phyloP scores from a whole-genome alignment of 805 yeast genomes.

The Lachancea kluyveri region DNA sequence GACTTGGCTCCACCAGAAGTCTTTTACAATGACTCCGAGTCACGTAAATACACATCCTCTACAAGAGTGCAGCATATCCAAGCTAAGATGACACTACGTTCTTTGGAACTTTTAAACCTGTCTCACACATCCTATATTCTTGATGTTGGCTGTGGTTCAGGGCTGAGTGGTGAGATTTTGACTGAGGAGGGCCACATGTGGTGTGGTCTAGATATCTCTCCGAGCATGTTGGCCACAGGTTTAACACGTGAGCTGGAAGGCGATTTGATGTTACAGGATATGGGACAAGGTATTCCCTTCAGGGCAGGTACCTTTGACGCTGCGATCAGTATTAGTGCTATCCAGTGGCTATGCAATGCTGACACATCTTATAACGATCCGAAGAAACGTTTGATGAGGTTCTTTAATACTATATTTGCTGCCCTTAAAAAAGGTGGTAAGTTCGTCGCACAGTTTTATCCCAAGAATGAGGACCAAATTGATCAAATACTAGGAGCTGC shows the following conservation, averaged over 20 bases:
- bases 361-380: constrained; percentile 82
- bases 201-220: constrained; percentile 95
- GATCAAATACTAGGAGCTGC: constrained; percentile 77
- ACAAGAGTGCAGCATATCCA: constrained; percentile 98
- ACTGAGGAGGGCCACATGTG: constrained; percentile 91
- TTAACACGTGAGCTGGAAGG: constrained; percentile 91
- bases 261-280: constrained; percentile 83
- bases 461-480: constrained; percentile 80
- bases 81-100: constrained; percentile 94
- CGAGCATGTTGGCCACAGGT: constrained; percentile 93
- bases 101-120: constrained; percentile 77
- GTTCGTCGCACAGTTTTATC: constrained; percentile 95
- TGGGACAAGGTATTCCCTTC: constrained; percentile 92
- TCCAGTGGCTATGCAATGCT: constrained; percentile 98
- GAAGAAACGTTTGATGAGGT: constrained; percentile 66
- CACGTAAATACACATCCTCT: constrained; percentile 82
- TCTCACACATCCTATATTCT: constrained; percentile 62
- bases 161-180: constrained; percentile 88
- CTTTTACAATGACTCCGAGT: constrained; percentile 86
- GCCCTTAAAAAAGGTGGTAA: constrained; percentile 89
- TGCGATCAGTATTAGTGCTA: constrained; percentile 89
- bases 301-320: constrained; percentile 97
- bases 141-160: constrained; percentile 97
- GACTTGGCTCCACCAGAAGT: constrained; percentile 95
- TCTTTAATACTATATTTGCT: constrained; percentile 85